Percentiles rank a stretch among this genome's conserved stretches.
phyloP scores from a whole-genome alignment of 495 filamentous ascomycete genomes.

The Penicillium desertorum region DNA sequence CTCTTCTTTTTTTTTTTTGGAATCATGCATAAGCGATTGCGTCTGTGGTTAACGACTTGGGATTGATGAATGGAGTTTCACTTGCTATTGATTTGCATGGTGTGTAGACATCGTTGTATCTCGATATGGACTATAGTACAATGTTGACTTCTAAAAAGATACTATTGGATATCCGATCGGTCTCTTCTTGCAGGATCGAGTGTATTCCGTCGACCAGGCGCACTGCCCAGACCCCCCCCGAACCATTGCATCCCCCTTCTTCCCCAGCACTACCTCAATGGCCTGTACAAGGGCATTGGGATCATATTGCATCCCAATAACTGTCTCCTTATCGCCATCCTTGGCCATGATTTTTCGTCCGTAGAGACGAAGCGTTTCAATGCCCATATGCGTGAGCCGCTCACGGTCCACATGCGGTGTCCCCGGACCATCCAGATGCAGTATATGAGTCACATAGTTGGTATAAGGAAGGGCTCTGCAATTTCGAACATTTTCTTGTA shows the following conservation, averaged over 20 bases:
- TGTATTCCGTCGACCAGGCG: constrained; percentile 68
- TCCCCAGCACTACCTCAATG: constrained; percentile 74
- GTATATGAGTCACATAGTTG: constrained; percentile 79
- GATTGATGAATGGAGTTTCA: neutral
- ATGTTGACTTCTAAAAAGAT: neutral
- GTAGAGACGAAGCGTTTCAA: constrained; percentile 74
- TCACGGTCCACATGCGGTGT: constrained; percentile 69
- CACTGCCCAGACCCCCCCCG: constrained; percentile 42
- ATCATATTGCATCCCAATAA: constrained; percentile 70
- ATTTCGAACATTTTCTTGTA: constrained; percentile 17
- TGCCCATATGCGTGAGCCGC: constrained; percentile 62
- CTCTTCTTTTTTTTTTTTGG: neutral
- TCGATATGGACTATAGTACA: neutral
- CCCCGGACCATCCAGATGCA: constrained; percentile 73
- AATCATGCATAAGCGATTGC: neutral
- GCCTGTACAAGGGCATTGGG: constrained; percentile 70
- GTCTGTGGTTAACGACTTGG: neutral
- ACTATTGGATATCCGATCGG: constrained; percentile 4
- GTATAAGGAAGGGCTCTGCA: constrained; percentile 33
- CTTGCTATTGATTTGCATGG: neutral
- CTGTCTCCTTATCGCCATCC: constrained; percentile 28
- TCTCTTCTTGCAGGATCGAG: constrained; percentile 39
- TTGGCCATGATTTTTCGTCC: constrained; percentile 57
- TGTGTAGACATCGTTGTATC: neutral
- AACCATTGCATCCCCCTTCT: constrained; percentile 55